These are phyloP conservation scores for Thalassiosira exigua DNA, from an alignment of 352 stramenopile species.

Conservation along the genomic window DNA sequence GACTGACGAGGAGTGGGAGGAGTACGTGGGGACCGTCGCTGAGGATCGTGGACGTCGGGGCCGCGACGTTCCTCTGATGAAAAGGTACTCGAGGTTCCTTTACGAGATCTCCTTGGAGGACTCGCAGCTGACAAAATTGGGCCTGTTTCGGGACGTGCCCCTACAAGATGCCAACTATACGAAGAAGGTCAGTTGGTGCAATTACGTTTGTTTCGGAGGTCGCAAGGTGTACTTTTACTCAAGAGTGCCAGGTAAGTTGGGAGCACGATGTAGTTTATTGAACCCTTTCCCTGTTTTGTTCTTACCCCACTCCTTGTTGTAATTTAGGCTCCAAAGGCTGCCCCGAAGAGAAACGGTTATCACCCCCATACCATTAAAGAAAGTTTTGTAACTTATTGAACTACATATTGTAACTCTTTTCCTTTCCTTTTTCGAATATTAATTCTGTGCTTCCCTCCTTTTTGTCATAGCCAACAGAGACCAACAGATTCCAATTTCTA, in stretches of 20 bases:
- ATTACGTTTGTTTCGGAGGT: conserved; percentile 13
- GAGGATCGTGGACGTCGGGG: not conserved
- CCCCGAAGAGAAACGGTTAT: conserved; percentile 8
- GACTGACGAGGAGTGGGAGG: conserved; percentile 18
- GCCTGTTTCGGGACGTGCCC: conserved; percentile 10
- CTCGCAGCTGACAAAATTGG: not conserved
- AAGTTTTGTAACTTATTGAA: too few species aligned
- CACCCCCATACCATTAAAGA: not conserved
- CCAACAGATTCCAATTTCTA: too few species aligned
- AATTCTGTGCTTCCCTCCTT: too few species aligned
- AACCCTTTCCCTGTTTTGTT: too few species aligned
- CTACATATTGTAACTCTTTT: not conserved
- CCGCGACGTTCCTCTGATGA: not conserved
- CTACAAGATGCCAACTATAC: conserved; percentile 14
- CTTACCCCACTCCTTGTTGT: too few species aligned
- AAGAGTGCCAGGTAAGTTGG: conserved; percentile 10
- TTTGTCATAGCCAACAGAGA: too few species aligned
- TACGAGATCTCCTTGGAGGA: conserved; percentile 22
- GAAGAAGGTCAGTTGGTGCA: conserved; percentile 2
- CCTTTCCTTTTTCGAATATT: conserved; percentile 1
- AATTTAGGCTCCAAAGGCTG: conserved; percentile 20
- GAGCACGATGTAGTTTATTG: too few species aligned
- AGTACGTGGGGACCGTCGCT: conserved; percentile 4
- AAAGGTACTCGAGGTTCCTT: conserved; percentile 12
- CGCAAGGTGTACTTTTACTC: conserved; percentile 22